Percentiles rank a stretch among this genome's conserved stretches.
Conservation (phyloP, 148 eudicot genomes). For the Polygonum aviculare region DNA sequence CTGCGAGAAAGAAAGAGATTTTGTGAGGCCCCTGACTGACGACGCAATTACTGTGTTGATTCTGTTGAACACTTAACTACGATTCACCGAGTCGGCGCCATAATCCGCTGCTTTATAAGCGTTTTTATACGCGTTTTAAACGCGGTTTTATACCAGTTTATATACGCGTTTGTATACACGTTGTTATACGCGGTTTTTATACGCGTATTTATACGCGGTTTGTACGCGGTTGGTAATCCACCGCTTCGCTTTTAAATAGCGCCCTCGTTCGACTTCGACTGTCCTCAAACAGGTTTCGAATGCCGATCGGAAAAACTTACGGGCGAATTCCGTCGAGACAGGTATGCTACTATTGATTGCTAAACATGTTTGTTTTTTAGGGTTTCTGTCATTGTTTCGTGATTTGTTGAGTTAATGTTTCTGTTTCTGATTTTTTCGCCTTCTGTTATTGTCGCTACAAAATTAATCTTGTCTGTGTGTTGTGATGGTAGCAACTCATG, state of each 20-base stretch:
- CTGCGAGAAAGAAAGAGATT: neutral
- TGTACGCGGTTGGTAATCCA: too few species aligned
- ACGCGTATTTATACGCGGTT: too few species aligned
- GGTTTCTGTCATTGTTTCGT: neutral
- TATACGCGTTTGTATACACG: too few species aligned
- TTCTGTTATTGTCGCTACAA: too few species aligned
- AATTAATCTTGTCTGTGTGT: constrained; percentile 4
- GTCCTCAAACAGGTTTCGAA: neutral
- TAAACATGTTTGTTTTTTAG: neutral
- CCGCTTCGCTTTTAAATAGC: too few species aligned
- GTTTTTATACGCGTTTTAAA: too few species aligned
- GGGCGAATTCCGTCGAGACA: constrained; percentile 31
- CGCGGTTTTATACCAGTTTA: too few species aligned
- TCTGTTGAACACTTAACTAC: too few species aligned
- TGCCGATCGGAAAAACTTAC: neutral
- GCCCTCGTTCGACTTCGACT: too few species aligned
- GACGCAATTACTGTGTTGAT: neutral
- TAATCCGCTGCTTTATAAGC: too few species aligned
- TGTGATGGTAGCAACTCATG: constrained; percentile 45
- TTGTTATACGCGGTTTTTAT: too few species aligned
- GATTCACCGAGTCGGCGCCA: neutral
- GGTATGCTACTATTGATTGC: constrained; percentile 24
- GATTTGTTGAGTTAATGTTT: constrained; percentile 7
- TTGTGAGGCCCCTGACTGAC: neutral
- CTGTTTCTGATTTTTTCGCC: constrained; percentile 32